Conservation (phyloP, 208 protist species). For the Leishmania arabica region DNA sequence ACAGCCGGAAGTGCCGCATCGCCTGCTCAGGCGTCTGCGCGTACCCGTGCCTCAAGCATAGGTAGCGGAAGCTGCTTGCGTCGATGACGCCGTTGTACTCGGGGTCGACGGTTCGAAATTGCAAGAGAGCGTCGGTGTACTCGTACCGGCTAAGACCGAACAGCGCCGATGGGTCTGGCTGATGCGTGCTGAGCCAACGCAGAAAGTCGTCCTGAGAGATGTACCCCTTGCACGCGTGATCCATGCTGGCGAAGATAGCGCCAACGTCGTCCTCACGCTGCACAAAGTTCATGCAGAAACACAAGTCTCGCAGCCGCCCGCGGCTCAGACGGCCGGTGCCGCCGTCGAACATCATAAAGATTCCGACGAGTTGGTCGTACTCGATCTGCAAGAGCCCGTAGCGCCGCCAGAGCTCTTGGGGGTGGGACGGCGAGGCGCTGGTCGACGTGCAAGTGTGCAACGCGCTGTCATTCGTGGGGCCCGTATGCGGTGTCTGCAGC, state of each 20-base stretch:
- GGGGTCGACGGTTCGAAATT: slow-evolving; percentile 75
- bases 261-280: slow-evolving; percentile 54
- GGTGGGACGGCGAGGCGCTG: not conserved
- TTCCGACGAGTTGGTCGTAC: slow-evolving; percentile 77
- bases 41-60: slow-evolving; percentile 43
- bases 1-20: slow-evolving; percentile 38
- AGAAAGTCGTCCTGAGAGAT: slow-evolving; percentile 71
- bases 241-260: slow-evolving; percentile 77
- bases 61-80: slow-evolving; percentile 46
- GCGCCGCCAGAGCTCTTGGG: slow-evolving; percentile 40
- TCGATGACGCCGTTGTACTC: slow-evolving; percentile 71
- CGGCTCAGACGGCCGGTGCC: slow-evolving; percentile 63
- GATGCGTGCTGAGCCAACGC: slow-evolving; percentile 67
- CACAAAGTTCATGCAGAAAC: slow-evolving; percentile 84
- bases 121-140: slow-evolving; percentile 85
- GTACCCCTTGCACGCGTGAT: slow-evolving; percentile 41
- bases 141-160: slow-evolving; percentile 76
- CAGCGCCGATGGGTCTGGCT: slow-evolving; percentile 63
- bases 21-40: slow-evolving; percentile 33
- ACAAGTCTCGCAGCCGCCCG: slow-evolving; percentile 55
- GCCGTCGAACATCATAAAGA: slow-evolving; percentile 86
- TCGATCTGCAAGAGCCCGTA: slow-evolving; percentile 75
- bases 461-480: not conserved
- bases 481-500: not conserved
- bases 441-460: slow-evolving; percentile 24